phyloP scores from a whole-genome alignment of 768 basidiomycete genomes.

The Austroboletus festivus region DNA sequence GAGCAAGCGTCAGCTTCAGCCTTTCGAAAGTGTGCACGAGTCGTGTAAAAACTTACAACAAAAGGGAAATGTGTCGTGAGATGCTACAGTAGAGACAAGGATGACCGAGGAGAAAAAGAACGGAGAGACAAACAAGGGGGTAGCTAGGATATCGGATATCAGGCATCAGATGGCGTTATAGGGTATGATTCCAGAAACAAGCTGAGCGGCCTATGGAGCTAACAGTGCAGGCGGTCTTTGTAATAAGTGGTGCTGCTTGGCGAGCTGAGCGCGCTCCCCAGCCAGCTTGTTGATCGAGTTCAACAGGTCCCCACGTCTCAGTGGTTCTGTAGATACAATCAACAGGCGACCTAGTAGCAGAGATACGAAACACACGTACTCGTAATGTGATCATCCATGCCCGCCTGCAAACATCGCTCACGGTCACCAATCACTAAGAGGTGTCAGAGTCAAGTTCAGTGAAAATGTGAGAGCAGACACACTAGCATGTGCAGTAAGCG shows the following conservation, averaged over 20 bases:
- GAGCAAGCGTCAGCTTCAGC: too few species aligned
- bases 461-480: slow-evolving; percentile 33
- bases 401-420: slow-evolving; percentile 72
- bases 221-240: slow-evolving; percentile 33
- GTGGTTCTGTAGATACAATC: slow-evolving; percentile 75
- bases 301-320: slow-evolving; percentile 73
- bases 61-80: background rate
- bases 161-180: too few species aligned
- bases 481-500: slow-evolving; percentile 97
- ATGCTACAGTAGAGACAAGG: slow-evolving; percentile 21
- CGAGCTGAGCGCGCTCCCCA: slow-evolving; percentile 49
- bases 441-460: slow-evolving; percentile 5
- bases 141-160: slow-evolving; percentile 17
- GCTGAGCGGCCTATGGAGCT: slow-evolving; percentile 17
- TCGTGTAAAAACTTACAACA: too few species aligned
- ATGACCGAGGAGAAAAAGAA: too few species aligned
- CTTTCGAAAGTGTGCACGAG: too few species aligned
- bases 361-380: slow-evolving; percentile 44
- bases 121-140: background rate
- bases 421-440: slow-evolving; percentile 81
- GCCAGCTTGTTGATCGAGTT: slow-evolving; percentile 82
- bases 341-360: too few species aligned
- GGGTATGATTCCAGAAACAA: too few species aligned
- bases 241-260: slow-evolving; percentile 30
- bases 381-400: slow-evolving; percentile 81